Conservation (phyloP, 139 green algal species). For the Spirogloea muscicola region DNA sequence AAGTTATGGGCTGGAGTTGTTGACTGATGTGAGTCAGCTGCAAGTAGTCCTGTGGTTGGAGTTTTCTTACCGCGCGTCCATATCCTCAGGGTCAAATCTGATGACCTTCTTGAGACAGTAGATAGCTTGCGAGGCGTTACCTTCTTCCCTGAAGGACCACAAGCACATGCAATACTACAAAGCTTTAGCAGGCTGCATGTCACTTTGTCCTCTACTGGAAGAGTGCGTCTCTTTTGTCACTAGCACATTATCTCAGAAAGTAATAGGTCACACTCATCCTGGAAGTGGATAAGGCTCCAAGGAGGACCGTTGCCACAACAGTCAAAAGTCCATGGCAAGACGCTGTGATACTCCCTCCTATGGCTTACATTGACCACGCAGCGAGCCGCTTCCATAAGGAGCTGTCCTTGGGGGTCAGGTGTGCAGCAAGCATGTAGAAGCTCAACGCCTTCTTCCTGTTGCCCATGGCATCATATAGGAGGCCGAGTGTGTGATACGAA, state of each 20-base stretch:
- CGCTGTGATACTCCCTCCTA: no score
- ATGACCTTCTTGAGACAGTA: conserved; percentile 82
- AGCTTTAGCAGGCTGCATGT: no score
- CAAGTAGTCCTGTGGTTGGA: conserved; percentile 67
- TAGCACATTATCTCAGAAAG: no score
- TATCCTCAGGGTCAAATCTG: conserved; percentile 57
- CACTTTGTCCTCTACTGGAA: no score
- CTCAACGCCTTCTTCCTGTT: conserved; percentile 69
- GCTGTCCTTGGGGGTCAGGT: conserved; percentile 74
- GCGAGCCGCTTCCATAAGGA: conserved; percentile 77
- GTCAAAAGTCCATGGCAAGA: no score
- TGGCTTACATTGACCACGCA: conserved; percentile 6
- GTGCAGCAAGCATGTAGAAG: conserved; percentile 88
- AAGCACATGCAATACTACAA: no score
- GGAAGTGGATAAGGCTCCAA: no score
- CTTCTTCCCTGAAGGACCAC: conserved; percentile 64
- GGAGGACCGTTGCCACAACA: no score
- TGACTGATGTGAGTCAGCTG: conserved; percentile 52
- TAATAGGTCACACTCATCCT: no score
- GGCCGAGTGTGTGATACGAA: conserved; percentile 78
- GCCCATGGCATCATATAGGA: conserved; percentile 67
- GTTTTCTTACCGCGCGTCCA: conserved; percentile 67
- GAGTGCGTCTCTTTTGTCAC: no score
- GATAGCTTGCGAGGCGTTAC: conserved; percentile 72
- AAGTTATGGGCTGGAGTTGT: neutral